Conservation (phyloP, 495 filamentous ascomycete species). For the Xanthoparmelia taractica region DNA sequence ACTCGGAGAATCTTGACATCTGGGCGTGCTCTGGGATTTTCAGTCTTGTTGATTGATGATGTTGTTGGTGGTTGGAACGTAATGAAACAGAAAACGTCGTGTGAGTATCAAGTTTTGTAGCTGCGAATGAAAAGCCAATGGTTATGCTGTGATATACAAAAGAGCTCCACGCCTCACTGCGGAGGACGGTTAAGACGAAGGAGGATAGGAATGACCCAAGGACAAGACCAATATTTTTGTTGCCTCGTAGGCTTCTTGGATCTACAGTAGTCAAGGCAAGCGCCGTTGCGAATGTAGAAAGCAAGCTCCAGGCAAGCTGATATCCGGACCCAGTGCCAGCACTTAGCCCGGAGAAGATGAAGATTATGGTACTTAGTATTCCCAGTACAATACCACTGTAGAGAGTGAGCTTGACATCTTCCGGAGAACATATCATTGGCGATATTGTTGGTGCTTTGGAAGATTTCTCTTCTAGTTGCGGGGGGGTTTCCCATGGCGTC, state of each 20-base stretch:
- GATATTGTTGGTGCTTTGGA: conserved; percentile 11
- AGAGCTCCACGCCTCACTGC: conserved; percentile 13
- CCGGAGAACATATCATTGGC: conserved; percentile 21
- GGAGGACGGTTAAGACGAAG: conserved; percentile 9
- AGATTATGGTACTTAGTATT: conserved; percentile 11
- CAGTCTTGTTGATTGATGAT: conserved; percentile 8
- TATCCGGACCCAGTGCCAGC: not conserved
- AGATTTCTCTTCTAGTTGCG: conserved; percentile 1
- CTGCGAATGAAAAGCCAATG: conserved; percentile 25
- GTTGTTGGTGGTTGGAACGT: conserved; percentile 38
- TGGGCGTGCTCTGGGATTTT: conserved; percentile 25
- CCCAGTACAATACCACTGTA: conserved; percentile 15
- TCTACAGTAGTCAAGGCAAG: conserved; percentile 15
- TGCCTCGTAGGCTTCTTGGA: conserved; percentile 17
- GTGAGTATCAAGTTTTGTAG: conserved; percentile 25
- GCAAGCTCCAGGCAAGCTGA: conserved; percentile 16
- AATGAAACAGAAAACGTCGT: conserved; percentile 20
- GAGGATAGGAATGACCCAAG: conserved; percentile 20
- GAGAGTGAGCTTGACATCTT: conserved; percentile 25
- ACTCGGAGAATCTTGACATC: conserved; percentile 53
- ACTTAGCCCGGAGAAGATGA: conserved; percentile 14
- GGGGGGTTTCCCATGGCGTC: conserved; percentile 16
- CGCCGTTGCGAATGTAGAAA: conserved; percentile 18
- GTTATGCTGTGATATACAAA: conserved; percentile 22
- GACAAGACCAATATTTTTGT: conserved; percentile 19